phyloP scores from a whole-genome alignment of 495 filamentous ascomycete genomes.

The Neurospora hispaniola region DNA sequence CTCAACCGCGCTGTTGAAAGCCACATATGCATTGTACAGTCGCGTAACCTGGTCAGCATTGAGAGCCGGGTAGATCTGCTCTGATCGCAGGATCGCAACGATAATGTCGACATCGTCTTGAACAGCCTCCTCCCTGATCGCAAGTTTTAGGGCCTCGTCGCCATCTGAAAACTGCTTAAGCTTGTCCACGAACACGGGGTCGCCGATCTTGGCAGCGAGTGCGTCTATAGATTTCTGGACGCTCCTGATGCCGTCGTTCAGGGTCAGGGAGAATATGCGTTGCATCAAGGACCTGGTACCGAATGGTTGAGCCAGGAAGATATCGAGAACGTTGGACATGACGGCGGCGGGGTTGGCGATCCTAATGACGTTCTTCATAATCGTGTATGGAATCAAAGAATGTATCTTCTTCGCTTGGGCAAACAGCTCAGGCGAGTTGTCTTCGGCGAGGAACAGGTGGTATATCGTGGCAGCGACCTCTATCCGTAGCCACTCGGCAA shows the following conservation, averaged over 20 bases:
- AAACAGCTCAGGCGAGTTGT: conserved; percentile 93
- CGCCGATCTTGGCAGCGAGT: conserved; percentile 61
- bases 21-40: conserved; percentile 91
- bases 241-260: conserved; percentile 77
- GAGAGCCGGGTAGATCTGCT: conserved; percentile 59
- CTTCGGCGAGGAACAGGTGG: conserved; percentile 93
- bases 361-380: conserved; percentile 92
- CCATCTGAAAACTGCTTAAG: conserved; percentile 67
- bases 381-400: conserved; percentile 79
- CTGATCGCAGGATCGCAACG: conserved; percentile 69
- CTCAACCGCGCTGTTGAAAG: conserved; percentile 90
- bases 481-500: conserved; percentile 96
- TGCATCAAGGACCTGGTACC: conserved; percentile 83
- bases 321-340: conserved; percentile 83
- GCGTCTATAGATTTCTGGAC: conserved; percentile 80
- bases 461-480: conserved; percentile 96
- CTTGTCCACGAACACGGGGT: conserved; percentile 70
- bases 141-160: conserved; percentile 60
- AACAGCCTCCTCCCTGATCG: conserved; percentile 59
- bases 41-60: conserved; percentile 62
- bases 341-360: conserved; percentile 93
- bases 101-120: conserved; percentile 69
- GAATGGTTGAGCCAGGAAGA: conserved; percentile 93
- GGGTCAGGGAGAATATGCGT: conserved; percentile 80
- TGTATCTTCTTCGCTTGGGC: conserved; percentile 90